Base-by-base conservation (phyloP, 164 flowering plant species). In the Liquidambar formosana region DNA sequence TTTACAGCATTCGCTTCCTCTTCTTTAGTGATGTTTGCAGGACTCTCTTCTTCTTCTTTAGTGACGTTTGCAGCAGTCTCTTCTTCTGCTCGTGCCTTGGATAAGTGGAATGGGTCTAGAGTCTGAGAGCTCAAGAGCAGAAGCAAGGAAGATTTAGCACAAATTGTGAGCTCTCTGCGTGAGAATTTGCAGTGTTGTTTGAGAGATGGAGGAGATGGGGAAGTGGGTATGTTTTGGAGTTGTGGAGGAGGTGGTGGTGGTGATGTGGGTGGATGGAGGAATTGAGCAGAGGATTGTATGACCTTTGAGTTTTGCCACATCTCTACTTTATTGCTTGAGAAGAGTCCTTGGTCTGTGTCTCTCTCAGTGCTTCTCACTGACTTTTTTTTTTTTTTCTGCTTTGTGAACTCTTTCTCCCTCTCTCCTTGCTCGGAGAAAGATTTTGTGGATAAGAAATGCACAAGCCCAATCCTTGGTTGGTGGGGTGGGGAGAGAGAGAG, bases 131-230 rank as follows among this genome's bases (percentile, higher is more conserved):
- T 79, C 10, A 81, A 10, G 49, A 86, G 79, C n/a, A 80, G 78
- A 28, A 87, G 83, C n/a, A 80, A 60, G 8, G 85, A 68, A 28
- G 89, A 80, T 8, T 76, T 77, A 67, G 72, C 53, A 59, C 67
- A 63, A 19, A 86, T 66, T 2, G 86, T 57, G 22, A 87, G 75
- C 28, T 86, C 81, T 68, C 92, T 68, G 38, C 93, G 90, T 1
- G 89, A 84, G 71, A 85, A 44, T 48, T 70, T 81, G 78, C 65
- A 57, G 58, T 56, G 46, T 18, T 70, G 81, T 64, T 73, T 72
- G 61, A 46, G 61, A 27, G 11, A 15, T 1, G 73, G 65, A 16
- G 68, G 63, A 41, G 69, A 25, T 61, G 72, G 28, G 59, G 71
- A 65, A 46, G 63, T 43, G 64, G 76, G 46, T 66, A 61, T 43